Percentiles rank a stretch among this genome's conserved stretches.
Evolutionary conservation across 331 rosid species (phyloP).

Genomic region (Malus hybrid): DNA sequence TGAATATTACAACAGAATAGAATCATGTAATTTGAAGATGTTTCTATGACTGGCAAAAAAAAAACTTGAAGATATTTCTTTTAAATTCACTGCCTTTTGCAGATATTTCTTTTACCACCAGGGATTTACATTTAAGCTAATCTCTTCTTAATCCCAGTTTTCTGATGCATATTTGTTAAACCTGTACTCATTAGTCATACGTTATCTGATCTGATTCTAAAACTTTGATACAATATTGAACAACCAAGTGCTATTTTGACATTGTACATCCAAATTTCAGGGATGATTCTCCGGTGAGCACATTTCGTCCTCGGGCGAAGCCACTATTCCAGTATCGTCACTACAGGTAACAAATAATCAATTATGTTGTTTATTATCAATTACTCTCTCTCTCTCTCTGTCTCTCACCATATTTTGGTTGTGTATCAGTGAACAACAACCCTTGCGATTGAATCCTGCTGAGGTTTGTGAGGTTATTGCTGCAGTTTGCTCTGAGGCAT

Average conservation of each 20-base stretch:
- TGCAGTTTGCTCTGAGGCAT: constrained; percentile 93
- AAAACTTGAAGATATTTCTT: not conserved
- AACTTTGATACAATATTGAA: not conserved
- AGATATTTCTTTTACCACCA: not conserved
- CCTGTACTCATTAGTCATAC: not conserved
- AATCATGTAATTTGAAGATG: not conserved
- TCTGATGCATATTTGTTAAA: not conserved
- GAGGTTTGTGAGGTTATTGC: constrained; percentile 98
- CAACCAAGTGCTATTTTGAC: constrained; percentile 4
- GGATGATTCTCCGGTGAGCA: constrained; percentile 78
- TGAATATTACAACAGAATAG: not conserved
- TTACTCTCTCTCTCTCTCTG: not conserved
- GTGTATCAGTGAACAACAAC: constrained; percentile 90
- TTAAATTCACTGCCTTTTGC: not conserved
- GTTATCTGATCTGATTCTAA: not conserved
- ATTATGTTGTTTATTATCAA: constrained; percentile 12
- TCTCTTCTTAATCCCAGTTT: not conserved
- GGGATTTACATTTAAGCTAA: not conserved
- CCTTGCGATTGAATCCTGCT: constrained; percentile 89
- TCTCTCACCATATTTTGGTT: constrained; percentile 30
- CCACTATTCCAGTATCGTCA: constrained; percentile 95
- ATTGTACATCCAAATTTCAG: constrained; percentile 30
- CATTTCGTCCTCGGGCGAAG: constrained; percentile 90
- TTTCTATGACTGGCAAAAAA: not conserved
- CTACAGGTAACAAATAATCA: constrained; percentile 57